Percentiles rank a stretch among this genome's conserved stretches.
Conservation (phyloP, 129 eudicot genomes). For the Centaurea solstitialis region DNA sequence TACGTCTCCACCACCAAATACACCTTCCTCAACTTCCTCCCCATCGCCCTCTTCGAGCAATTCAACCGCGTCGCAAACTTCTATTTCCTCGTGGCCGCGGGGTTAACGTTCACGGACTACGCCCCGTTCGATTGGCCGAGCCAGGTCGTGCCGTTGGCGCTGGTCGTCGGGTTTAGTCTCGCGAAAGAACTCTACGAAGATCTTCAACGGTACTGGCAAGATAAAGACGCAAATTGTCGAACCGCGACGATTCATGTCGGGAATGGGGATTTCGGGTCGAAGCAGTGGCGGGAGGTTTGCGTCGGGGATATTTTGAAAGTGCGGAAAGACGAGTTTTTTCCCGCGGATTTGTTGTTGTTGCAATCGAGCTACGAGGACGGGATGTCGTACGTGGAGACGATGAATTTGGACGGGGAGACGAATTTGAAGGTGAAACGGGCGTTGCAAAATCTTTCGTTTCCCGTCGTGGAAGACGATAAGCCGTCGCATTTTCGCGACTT, state of each 20-base stretch:
- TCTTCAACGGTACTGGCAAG: conserved; percentile 62
- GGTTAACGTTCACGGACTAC: conserved; percentile 49
- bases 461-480: conserved; percentile 34
- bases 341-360: conserved; percentile 65
- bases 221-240: conserved; percentile 48
- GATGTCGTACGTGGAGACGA: conserved; percentile 79
- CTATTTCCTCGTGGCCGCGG: conserved; percentile 66
- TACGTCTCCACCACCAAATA: conserved; percentile 75
- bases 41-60: conserved; percentile 68
- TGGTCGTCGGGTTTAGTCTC: conserved; percentile 74
- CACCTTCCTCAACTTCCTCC: conserved; percentile 56
- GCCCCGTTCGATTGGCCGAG: conserved; percentile 57
- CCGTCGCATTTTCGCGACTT: conserved; percentile 40
- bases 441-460: conserved; percentile 39
- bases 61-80: conserved; percentile 75
- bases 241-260: conserved; percentile 47
- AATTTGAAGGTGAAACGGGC: conserved; percentile 66
- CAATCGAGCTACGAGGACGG: conserved; percentile 81
- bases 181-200: conserved; percentile 64
- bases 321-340: conserved; percentile 60
- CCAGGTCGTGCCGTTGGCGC: conserved; percentile 60
- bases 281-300: conserved; percentile 49
- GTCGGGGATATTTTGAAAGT: conserved; percentile 77
- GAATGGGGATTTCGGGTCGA: conserved; percentile 42
- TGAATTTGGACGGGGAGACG: conserved; percentile 87